Conservation (phyloP, 345 rosid genomes). For the Eucalyptus pauciflora region DNA sequence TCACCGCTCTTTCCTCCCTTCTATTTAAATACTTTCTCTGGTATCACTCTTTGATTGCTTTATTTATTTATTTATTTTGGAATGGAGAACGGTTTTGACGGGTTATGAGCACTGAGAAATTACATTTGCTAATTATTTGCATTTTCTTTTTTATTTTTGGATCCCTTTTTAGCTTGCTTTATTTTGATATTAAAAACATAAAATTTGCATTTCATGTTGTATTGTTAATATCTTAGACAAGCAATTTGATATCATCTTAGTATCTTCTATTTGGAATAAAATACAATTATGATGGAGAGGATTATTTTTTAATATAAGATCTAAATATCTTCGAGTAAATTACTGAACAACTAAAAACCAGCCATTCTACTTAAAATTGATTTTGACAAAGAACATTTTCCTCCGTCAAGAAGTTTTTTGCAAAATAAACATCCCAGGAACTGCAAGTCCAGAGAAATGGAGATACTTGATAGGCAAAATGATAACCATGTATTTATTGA, state of each 20-base stretch:
- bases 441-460: not conserved
- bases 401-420: not conserved
- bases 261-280: not conserved
- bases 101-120: not conserved
- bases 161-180: not conserved
- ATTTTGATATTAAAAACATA: not conserved
- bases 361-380: too few relatives aligned
- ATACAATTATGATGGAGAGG: not conserved
- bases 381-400: not conserved
- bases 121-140: not conserved
- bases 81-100: not conserved
- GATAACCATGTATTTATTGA: not conserved
- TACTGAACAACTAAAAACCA: too few relatives aligned
- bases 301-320: not conserved
- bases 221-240: not conserved
- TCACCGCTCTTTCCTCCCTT: not conserved
- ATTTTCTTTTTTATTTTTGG: not conserved
- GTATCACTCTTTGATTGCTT: not conserved
- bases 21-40: not conserved
- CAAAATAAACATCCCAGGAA: not conserved
- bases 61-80: not conserved
- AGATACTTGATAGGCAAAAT: not conserved
- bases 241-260: not conserved
- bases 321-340: too few relatives aligned
- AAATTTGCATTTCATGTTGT: accelerated